phyloP scores from a whole-genome alignment of 805 yeast genomes.

The Yarrowia osloensis region DNA sequence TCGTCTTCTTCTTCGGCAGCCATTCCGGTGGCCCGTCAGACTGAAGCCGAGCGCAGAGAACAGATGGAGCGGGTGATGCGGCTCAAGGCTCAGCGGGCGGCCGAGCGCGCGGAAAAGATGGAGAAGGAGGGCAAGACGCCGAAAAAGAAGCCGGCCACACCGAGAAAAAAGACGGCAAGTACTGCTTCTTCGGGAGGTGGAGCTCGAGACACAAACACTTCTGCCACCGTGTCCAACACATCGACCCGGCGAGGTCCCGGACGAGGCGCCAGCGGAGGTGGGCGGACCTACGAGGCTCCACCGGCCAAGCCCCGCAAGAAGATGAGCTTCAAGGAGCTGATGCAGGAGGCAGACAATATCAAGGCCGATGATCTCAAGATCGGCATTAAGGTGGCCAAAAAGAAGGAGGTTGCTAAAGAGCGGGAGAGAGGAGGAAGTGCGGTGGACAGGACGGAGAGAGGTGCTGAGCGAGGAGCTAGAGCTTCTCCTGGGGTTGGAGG shows the following conservation, averaged over 20 bases:
- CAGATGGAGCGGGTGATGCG: constrained; percentile 38
- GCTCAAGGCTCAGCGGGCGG: constrained; percentile 39
- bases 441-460: neutral
- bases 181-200: neutral
- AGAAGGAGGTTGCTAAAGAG: constrained; percentile 8
- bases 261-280: neutral
- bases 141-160: constrained; percentile 44
- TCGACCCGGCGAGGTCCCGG: constrained; percentile 2
- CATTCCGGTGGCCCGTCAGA: constrained; percentile 9
- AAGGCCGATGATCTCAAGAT: constrained; percentile 53
- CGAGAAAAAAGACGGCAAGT: neutral
- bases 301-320: constrained; percentile 40
- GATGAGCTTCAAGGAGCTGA: constrained; percentile 63
- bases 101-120: constrained; percentile 32
- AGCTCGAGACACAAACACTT: neutral
- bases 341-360: constrained; percentile 66
- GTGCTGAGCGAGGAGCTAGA: neutral
- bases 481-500: neutral
- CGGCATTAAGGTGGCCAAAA: constrained; percentile 44
- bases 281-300: neutral
- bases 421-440: constrained; percentile 12
- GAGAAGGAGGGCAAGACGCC: constrained; percentile 38
- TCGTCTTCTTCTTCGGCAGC: neutral
- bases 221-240: neutral
- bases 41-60: constrained; percentile 34